Percentiles rank a stretch among this genome's conserved stretches.
Evolutionary conservation across 2,329 filamentous ascomycete genomes (phyloP).

Genomic region (Parafenestella ontariensis): DNA sequence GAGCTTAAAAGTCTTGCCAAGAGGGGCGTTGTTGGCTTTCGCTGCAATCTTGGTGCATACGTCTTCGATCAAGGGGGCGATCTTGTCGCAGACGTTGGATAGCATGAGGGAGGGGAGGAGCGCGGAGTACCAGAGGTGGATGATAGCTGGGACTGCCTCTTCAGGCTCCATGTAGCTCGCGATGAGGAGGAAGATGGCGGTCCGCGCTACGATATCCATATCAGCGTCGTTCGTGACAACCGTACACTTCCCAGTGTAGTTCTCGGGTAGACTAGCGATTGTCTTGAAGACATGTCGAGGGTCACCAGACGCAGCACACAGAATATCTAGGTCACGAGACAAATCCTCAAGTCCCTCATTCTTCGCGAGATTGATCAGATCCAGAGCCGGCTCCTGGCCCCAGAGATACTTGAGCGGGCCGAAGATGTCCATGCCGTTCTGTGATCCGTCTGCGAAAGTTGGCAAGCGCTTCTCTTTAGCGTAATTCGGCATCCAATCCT

Average conservation of each 20-base stretch:
- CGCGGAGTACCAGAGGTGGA: too few species aligned
- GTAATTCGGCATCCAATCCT: constrained; percentile 38
- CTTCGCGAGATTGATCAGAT: constrained; percentile 43
- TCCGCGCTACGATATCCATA: constrained; percentile 47
- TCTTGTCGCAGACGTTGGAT: too few species aligned
- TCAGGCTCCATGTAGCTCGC: too few species aligned
- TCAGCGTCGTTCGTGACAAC: constrained; percentile 52
- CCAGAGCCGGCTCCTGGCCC: constrained; percentile 52
- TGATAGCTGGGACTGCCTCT: too few species aligned
- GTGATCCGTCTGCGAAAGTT: constrained; percentile 22
- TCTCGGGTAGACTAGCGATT: constrained; percentile 39
- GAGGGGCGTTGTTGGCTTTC: too few species aligned
- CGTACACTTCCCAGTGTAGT: constrained; percentile 29
- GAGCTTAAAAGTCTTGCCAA: too few species aligned
- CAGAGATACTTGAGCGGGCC: constrained; percentile 36
- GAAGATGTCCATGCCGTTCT: not conserved
- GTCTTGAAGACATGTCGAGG: constrained; percentile 53
- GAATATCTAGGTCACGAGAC: constrained; percentile 27
- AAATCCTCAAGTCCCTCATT: constrained; percentile 40
- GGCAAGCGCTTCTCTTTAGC: constrained; percentile 28
- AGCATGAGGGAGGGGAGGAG: too few species aligned
- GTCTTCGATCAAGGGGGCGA: too few species aligned
- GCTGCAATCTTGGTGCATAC: too few species aligned
- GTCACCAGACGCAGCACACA: constrained; percentile 56
- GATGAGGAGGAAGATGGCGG: constrained; percentile 49